A percentile compares a stretch with the other conserved stretches of the same genome.
Conservation (phyloP, 306 rosid genomes). For the Trichosanthes truncata region DNA sequence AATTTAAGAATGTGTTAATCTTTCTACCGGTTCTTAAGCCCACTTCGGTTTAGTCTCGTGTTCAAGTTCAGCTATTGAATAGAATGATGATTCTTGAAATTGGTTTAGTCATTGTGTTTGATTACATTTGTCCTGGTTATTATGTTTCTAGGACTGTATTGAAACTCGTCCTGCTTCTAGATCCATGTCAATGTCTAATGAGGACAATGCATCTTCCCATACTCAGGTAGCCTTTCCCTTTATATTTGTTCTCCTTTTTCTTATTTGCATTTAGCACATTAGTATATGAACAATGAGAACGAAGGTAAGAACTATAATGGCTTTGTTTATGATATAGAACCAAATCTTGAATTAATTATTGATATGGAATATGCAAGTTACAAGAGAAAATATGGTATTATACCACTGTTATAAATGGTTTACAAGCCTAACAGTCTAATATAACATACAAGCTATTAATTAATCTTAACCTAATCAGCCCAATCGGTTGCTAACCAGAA, state of each 20-base stretch:
- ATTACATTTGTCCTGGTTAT: not conserved
- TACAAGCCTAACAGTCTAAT: not conserved
- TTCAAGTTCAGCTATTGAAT: not conserved
- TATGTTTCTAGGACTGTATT: not conserved
- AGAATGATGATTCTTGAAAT: not conserved
- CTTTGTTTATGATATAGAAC: not conserved
- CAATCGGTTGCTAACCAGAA: not conserved
- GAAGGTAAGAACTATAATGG: not conserved
- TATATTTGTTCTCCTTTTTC: not conserved
- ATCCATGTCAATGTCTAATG: slow-evolving; percentile 49
- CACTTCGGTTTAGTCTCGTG: not conserved
- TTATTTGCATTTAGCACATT: slow-evolving; percentile 4
- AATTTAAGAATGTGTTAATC: not conserved
- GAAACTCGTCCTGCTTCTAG: slow-evolving; percentile 14
- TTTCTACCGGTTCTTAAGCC: not conserved
- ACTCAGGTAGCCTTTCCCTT: slow-evolving; percentile 40
- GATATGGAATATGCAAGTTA: not conserved
- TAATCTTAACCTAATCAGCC: not conserved
- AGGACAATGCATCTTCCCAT: slow-evolving; percentile 45
- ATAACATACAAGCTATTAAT: not conserved
- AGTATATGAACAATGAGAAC: not conserved
- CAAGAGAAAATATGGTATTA: not conserved
- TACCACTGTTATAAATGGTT: not conserved
- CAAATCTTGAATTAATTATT: not conserved
- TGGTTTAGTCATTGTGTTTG: not conserved